Percentiles rank a stretch among this genome's conserved stretches.
Evolutionary conservation across 148 eudicot species (phyloP).

Genomic region (Salicornia ramosissima): DNA sequence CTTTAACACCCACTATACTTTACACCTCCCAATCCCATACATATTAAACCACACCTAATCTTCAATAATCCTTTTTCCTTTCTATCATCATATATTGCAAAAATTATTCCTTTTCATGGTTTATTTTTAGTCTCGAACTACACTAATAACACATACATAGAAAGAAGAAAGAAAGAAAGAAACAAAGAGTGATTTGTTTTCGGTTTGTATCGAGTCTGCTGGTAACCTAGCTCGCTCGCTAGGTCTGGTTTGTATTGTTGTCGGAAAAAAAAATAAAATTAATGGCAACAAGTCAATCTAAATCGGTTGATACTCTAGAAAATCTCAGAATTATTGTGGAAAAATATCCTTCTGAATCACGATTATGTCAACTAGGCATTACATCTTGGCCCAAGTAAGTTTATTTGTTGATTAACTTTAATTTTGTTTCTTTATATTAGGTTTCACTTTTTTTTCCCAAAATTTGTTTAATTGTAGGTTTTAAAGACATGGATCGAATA

Average conservation of each 20-base stretch:
- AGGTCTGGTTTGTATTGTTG: too few species aligned
- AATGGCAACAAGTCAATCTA: constrained; percentile 13
- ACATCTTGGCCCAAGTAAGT: constrained; percentile 83
- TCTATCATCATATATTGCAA: constrained; percentile 1
- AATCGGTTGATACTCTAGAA: constrained; percentile 3
- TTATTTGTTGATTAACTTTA: background rate
- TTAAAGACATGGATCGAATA: too few species aligned
- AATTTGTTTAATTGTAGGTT: too few species aligned
- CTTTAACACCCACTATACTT: constrained; percentile 13
- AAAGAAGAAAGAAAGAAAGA: background rate
- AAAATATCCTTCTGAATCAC: constrained; percentile 45
- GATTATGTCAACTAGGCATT: constrained; percentile 55
- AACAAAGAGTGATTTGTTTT: background rate
- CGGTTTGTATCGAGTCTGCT: background rate
- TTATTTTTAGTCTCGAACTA: background rate
- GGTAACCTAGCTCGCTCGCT: too few species aligned
- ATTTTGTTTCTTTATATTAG: background rate
- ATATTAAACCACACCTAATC: background rate
- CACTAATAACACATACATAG: background rate
- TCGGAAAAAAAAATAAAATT: too few species aligned
- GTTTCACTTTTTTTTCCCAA: too few species aligned
- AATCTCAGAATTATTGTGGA: constrained; percentile 47
- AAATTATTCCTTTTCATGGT: background rate
- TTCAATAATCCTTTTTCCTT: background rate
- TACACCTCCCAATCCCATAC: background rate